Conservation (phyloP, 2,329 filamentous ascomycete species). For the Xylaria sp. region DNA sequence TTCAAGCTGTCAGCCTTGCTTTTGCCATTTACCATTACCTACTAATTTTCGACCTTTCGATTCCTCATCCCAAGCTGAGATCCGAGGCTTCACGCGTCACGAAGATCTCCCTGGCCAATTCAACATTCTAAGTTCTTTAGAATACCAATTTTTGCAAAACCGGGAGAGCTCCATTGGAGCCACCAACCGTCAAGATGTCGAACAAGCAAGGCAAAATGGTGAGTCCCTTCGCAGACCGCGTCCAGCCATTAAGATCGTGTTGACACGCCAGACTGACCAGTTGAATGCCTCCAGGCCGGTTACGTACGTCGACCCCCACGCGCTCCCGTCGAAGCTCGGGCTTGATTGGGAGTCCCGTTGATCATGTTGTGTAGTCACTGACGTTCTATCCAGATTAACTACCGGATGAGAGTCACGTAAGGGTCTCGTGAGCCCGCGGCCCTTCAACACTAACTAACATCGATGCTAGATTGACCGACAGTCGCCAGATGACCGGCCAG, state of each 20-base stretch:
- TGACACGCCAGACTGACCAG: conserved; percentile 57
- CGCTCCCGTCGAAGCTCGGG: conserved; percentile 19
- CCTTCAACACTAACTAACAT: conserved; percentile 16
- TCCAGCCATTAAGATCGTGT: conserved; percentile 44
- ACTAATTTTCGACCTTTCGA: conserved; percentile 38
- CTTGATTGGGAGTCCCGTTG: conserved; percentile 12
- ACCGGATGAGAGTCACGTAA: conserved; percentile 90
- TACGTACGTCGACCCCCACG: conserved; percentile 52
- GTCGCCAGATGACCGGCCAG: conserved; percentile 92
- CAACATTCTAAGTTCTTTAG: conserved; percentile 20
- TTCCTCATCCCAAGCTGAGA: conserved; percentile 39
- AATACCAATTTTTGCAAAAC: conserved; percentile 41
- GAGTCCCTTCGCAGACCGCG: conserved; percentile 45
- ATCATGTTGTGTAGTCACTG: conserved; percentile 21
- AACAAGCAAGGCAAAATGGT: conserved; percentile 99
- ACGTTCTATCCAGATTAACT: conserved; percentile 73
- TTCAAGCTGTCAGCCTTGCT: conserved; percentile 26
- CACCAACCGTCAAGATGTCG: conserved; percentile 53
- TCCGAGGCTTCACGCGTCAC: conserved; percentile 35
- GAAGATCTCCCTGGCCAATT: conserved; percentile 37
- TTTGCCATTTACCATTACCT: conserved; percentile 24
- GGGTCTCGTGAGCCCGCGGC: conserved; percentile 6
- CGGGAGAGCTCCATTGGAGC: conserved; percentile 40
- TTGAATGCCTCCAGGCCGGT: conserved; percentile 55
- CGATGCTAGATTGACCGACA: conserved; percentile 62